Conservation (phyloP, 371 early-diverging fungal genomes). For the Batkoa obscura region DNA sequence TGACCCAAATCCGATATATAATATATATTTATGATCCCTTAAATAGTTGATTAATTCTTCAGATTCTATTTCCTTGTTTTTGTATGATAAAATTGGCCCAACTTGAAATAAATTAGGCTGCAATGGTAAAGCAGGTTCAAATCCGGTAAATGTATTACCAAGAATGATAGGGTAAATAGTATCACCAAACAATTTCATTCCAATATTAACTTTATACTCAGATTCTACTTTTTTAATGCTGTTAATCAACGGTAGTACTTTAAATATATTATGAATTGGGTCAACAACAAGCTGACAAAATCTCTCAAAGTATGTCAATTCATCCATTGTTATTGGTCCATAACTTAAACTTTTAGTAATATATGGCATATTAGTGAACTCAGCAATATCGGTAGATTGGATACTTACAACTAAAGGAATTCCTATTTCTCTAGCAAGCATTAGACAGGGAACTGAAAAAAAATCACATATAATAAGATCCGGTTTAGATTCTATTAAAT, state of each 20-base stretch:
- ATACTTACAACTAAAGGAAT: neutral
- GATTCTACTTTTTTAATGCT: neutral
- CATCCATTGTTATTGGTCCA: neutral
- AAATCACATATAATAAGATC: conserved; percentile 6
- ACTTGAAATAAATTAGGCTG: neutral
- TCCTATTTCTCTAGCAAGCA: neutral
- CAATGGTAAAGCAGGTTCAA: neutral
- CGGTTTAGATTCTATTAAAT: neutral
- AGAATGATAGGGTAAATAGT: neutral
- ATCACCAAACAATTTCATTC: neutral
- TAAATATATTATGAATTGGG: neutral
- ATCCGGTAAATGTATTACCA: neutral
- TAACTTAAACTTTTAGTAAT: neutral
- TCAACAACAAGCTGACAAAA: neutral
- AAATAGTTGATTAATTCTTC: neutral
- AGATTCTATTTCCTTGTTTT: neutral
- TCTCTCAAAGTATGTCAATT: neutral
- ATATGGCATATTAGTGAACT: neutral
- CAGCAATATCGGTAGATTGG: neutral
- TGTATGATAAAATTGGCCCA: neutral
- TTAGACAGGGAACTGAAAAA: neutral
- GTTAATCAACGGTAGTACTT: neutral
- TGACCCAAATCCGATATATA: neutral
- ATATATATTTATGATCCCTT: neutral
- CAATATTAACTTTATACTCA: neutral